A percentile compares a stretch with the other conserved stretches of the same genome.
Conservation (phyloP, 352 stramenopile species). For the Phytophthora sp. region DNA sequence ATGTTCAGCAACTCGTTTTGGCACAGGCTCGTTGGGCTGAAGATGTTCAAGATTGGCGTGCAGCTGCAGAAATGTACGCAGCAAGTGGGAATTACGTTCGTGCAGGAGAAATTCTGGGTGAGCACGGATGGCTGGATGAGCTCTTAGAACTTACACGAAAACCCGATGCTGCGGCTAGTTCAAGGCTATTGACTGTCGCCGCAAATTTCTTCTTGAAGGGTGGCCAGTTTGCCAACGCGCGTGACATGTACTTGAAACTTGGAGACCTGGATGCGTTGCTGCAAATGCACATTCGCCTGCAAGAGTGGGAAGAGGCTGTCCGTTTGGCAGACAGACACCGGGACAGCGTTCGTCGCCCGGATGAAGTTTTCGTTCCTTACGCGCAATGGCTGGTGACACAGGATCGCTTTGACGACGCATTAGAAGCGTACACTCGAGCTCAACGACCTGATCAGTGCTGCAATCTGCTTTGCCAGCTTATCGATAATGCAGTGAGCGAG, state of each 20-base stretch:
- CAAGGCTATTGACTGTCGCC: conserved; percentile 57
- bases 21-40: conserved; percentile 94
- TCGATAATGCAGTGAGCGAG: conserved; percentile 89
- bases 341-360: conserved; percentile 79
- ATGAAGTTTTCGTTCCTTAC: conserved; percentile 93
- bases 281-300: conserved; percentile 88
- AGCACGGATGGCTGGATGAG: conserved; percentile 86
- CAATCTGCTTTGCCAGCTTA: conserved; percentile 87
- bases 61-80: conserved; percentile 92
- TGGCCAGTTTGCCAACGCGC: conserved; percentile 77
- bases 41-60: conserved; percentile 92
- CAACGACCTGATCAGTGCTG: conserved; percentile 85
- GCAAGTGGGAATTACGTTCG: conserved; percentile 84
- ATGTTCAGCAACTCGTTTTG: conserved; percentile 89
- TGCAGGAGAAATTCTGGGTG: conserved; percentile 88
- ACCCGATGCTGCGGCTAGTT: conserved; percentile 48
- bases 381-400: conserved; percentile 92
- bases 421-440: conserved; percentile 90
- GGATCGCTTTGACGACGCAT: conserved; percentile 93
- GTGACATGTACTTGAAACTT: conserved; percentile 84
- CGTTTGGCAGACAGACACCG: conserved; percentile 86
- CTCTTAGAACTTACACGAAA: conserved; percentile 81
- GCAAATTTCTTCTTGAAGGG: conserved; percentile 73
- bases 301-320: conserved; percentile 94
- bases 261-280: conserved; percentile 87